Evolutionary conservation across 345 rosid genomes (phyloP), one percentile per base, ranked within the genome.

Genomic region (Excoecaria agallocha): DNA sequence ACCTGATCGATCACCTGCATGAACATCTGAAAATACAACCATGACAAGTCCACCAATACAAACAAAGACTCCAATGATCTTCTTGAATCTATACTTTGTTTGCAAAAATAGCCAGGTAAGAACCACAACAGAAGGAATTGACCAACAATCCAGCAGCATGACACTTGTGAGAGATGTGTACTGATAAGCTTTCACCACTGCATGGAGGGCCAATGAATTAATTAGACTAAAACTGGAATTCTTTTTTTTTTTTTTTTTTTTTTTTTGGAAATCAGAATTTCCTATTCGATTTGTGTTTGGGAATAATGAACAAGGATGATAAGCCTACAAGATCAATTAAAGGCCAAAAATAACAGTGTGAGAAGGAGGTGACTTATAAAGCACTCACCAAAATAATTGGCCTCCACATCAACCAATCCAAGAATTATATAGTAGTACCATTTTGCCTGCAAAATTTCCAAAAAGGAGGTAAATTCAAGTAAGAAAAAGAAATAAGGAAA

Each of bases 131-230:
- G 87, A 84, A 2, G 99, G 98, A 68, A 95, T 93, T 15, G 97
- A 68, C 99, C 98, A 95, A 77, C 99, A 95, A 75, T 95, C 98
- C 24, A 95, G 87, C 68, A 95, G 86, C 98, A 91, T 95, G 66
- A 95, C 82, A 66, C 98, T 95, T 39, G 99, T 95, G 49, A 95
- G 72, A 51, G 98, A 86, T 64, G 96, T 90, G 84, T 91, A 82
- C 82, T 95, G 96, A 80, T 85, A 87, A 22, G 99, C 97, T 88
- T 95, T 95, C 81, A 90, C 97, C 85, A 90, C 98, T 93, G 89
- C 74, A 76, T 60, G 64, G 24, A 73, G 68, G 24, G 77, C 55
- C 49, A n/a, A 75, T 25, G 16, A 68, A 73, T n/a, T 65, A 45
- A 63, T 70, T 74, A 66, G 25, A 35, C 24, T n/a, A 25, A 74